Percentiles rank a stretch among this genome's conserved stretches.
phyloP scores from a whole-genome alignment of 2,329 filamentous ascomycete genomes.

The Neopestalotiopsis rosae region DNA sequence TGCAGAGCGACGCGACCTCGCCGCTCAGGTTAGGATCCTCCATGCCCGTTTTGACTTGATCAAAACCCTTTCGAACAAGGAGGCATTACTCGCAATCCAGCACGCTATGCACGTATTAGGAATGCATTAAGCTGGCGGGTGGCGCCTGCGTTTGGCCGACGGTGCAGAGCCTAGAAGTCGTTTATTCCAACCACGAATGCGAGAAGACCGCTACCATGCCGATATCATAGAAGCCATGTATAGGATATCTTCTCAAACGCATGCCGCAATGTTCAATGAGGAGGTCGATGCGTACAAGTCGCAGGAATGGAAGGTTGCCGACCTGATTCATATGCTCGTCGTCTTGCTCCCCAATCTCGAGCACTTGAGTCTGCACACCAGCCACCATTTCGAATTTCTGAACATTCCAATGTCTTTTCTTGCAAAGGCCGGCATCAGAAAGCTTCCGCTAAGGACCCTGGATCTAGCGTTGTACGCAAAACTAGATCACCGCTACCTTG shows the following conservation, averaged over 20 bases:
- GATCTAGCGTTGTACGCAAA: not conserved
- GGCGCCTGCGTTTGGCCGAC: not conserved
- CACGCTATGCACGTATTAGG: not conserved
- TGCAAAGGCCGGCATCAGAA: not conserved
- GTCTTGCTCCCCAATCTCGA: not conserved
- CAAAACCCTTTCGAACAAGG: not conserved
- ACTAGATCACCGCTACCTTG: not conserved
- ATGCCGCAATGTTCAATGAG: not conserved
- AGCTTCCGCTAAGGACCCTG: not conserved
- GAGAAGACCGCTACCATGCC: not conserved
- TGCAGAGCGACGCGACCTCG: conserved; percentile 25
- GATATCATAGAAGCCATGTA: not conserved
- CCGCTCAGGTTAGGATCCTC: conserved; percentile 11
- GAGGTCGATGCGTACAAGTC: not conserved
- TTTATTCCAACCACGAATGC: not conserved
- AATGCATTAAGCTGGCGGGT: not conserved
- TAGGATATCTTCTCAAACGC: not conserved
- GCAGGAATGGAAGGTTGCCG: not conserved
- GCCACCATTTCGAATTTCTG: not conserved
- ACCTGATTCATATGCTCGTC: not conserved
- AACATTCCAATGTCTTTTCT: not conserved
- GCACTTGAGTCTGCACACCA: not conserved
- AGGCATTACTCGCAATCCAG: not conserved
- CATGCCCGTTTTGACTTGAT: not conserved
- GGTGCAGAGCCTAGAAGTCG: not conserved